Evolutionary conservation across 1,284 basidiomycete species (phyloP).

Genomic region (Inonotus obliquus): DNA sequence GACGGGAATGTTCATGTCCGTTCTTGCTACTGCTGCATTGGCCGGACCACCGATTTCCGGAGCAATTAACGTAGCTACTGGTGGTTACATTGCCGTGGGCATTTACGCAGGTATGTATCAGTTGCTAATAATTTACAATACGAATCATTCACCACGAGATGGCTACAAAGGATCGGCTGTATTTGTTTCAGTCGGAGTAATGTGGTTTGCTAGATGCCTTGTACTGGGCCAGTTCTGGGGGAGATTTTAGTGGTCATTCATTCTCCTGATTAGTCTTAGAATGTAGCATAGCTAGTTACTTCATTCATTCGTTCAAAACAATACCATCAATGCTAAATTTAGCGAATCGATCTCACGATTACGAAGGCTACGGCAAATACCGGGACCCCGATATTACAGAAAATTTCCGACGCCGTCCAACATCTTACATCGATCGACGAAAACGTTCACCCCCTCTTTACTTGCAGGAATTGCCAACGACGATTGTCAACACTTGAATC

Average conservation of each 20-base stretch:
- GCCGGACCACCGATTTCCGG: slow-evolving; percentile 32
- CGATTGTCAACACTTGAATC: slow-evolving; percentile 27
- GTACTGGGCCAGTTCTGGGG: slow-evolving; percentile 33
- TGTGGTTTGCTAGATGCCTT: slow-evolving; percentile 29
- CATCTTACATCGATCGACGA: slow-evolving; percentile 17
- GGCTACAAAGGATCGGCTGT: slow-evolving; percentile 15
- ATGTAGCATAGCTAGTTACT: too few species aligned
- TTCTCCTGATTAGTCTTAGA: too few species aligned
- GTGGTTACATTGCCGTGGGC: slow-evolving; percentile 26
- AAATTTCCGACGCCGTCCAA: slow-evolving; percentile 13
- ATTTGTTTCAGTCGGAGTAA: slow-evolving; percentile 29
- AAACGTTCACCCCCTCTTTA: slow-evolving; percentile 9
- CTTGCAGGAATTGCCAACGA: slow-evolving; percentile 25
- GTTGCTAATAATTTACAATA: neutral
- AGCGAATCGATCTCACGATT: neutral
- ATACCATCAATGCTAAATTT: too few species aligned
- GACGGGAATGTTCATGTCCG: slow-evolving; percentile 29
- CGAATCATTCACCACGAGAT: neutral
- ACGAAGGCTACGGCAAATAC: slow-evolving; percentile 1
- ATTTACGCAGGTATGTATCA: slow-evolving; percentile 27
- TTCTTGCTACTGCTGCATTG: slow-evolving; percentile 27
- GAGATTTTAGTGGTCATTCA: slow-evolving; percentile 28
- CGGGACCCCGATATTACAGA: neutral
- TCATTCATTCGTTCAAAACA: too few species aligned
- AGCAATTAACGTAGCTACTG: slow-evolving; percentile 25